These are phyloP conservation scores for Erythrobasidium hasegawianum DNA, from an alignment of 1,284 basidiomycete species.

Conservation along the genomic window DNA sequence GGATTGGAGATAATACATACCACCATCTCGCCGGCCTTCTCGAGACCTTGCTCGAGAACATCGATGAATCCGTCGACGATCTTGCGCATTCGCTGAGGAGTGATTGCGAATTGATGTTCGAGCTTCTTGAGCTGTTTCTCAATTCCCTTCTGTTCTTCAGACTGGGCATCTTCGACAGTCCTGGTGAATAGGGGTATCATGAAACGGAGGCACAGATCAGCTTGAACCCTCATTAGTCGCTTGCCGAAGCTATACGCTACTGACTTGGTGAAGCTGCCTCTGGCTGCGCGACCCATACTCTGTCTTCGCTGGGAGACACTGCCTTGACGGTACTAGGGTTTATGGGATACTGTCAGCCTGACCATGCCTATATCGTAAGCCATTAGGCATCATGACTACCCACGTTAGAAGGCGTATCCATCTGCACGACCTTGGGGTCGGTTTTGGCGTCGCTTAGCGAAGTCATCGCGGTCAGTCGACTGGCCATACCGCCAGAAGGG, in stretches of 20 bases:
- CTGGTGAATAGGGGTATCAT: not conserved
- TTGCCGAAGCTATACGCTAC: not conserved
- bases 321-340: constrained; percentile 19
- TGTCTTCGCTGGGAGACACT: constrained; percentile 30
- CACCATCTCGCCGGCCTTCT: constrained; percentile 79
- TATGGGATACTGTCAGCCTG: no score
- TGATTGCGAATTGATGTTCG: constrained; percentile 62
- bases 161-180: not conserved
- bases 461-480: constrained; percentile 18
- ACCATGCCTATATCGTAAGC: no score
- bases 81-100: constrained; percentile 91
- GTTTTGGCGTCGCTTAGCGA: constrained; percentile 24
- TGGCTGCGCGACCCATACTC: constrained; percentile 17
- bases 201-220: not conserved
- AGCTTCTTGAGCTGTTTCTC: constrained; percentile 42
- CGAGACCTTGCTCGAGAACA: constrained; percentile 77
- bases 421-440: constrained; percentile 19
- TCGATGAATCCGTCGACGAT: constrained; percentile 96
- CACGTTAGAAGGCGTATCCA: constrained; percentile 4
- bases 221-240: not conserved
- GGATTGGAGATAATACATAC: no score
- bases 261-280: constrained; percentile 33
- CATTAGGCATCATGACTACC: no score
- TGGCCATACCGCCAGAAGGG: constrained; percentile 29
- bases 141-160: constrained; percentile 38